A percentile compares a stretch with the other conserved stretches of the same genome.
Conservation (phyloP, 441 rosid species). For the Eugenia klotzschiana region DNA sequence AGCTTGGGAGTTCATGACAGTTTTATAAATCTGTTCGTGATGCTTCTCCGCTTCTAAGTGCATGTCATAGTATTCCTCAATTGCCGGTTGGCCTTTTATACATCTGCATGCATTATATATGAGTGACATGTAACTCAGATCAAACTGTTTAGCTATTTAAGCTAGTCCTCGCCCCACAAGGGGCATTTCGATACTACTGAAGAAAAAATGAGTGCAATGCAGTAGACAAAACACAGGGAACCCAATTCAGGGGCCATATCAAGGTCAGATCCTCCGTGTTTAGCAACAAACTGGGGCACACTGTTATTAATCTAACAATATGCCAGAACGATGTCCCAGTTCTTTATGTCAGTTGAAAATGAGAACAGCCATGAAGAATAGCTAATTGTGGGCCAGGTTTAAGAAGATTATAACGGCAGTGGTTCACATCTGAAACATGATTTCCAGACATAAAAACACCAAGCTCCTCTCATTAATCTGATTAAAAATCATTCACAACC, state of each 20-base stretch:
- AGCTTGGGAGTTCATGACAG: constrained; percentile 45
- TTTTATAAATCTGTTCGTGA: constrained; percentile 38
- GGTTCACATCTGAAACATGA: not conserved
- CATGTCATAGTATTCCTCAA: constrained; percentile 82
- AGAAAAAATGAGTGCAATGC: not conserved
- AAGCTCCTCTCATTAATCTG: not conserved
- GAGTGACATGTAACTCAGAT: not conserved
- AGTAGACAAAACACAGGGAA: not conserved
- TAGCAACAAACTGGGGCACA: not conserved
- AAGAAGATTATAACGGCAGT: not conserved
- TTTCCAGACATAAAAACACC: not conserved
- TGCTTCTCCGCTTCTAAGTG: constrained; percentile 45
- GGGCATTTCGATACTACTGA: not conserved
- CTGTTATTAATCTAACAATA: not conserved
- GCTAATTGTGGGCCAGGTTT: not conserved
- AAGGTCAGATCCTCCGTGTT: not conserved
- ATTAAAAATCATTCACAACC: not conserved
- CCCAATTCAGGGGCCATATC: not conserved
- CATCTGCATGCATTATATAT: constrained; percentile 39
- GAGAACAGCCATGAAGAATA: not conserved
- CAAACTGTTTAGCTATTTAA: not conserved
- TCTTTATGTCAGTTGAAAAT: not conserved
- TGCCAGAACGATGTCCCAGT: not conserved
- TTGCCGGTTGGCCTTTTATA: constrained; percentile 82
- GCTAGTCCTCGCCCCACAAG: not conserved